Conservation (phyloP, 2,329 filamentous ascomycete genomes). For the Pseudovirgaria hyperparasitica region DNA sequence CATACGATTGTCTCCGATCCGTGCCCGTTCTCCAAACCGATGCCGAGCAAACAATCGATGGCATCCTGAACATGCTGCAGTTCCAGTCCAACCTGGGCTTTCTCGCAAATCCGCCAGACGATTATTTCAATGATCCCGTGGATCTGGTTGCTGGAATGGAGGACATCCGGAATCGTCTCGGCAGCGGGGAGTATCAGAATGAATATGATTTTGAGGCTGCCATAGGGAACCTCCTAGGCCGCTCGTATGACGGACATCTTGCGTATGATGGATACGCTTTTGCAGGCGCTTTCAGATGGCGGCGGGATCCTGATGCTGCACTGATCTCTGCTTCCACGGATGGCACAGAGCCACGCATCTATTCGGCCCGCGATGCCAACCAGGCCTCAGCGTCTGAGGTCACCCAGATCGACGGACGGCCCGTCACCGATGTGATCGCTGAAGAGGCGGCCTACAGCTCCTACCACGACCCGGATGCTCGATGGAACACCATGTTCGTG, state of each 20-base stretch:
- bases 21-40: constrained; percentile 18
- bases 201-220: constrained; percentile 30
- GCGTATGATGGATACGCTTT: constrained; percentile 22
- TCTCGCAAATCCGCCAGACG: constrained; percentile 24
- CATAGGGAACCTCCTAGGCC: constrained; percentile 17
- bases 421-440: constrained; percentile 21
- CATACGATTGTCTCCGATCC: constrained; percentile 22
- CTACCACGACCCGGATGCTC: constrained; percentile 28
- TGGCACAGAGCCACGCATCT: constrained; percentile 18
- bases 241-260: constrained; percentile 24
- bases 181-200: constrained; percentile 19
- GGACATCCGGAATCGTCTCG: constrained; percentile 19
- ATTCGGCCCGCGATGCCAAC: constrained; percentile 19
- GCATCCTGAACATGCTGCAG: constrained; percentile 21
- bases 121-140: constrained; percentile 24
- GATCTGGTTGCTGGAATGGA: constrained; percentile 26
- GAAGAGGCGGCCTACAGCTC: constrained; percentile 15
- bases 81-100: constrained; percentile 30
- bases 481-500: constrained; percentile 28
- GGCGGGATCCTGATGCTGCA: constrained; percentile 15
- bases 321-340: constrained; percentile 19
- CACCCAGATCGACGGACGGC: constrained; percentile 23
- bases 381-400: constrained; percentile 22
- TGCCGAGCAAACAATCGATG: constrained; percentile 15
- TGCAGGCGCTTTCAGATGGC: constrained; percentile 22